Percentiles rank a stretch among this genome's conserved stretches.
These are phyloP conservation scores for Suillus clintonianus DNA, from an alignment of 768 basidiomycete genomes.

Conservation along the genomic window DNA sequence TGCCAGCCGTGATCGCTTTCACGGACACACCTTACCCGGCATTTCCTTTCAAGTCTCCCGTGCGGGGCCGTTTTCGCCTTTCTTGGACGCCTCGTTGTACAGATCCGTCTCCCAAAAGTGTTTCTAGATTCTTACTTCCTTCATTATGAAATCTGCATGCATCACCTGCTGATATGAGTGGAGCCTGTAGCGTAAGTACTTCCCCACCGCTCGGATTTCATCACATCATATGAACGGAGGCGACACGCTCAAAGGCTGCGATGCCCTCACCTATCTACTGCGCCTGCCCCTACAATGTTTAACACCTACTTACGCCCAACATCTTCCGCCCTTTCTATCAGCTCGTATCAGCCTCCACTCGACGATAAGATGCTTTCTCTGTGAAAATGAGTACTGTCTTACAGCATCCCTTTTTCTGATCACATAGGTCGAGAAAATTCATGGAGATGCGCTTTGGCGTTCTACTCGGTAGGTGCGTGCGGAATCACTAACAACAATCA, in stretches of 20 bases:
- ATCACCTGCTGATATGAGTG: constrained; percentile 26
- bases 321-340: background rate
- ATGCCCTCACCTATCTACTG: constrained; percentile 2
- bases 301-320: background rate
- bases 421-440: background rate
- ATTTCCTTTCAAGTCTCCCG: constrained; percentile 13
- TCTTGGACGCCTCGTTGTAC: constrained; percentile 17
- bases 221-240: constrained; percentile 8
- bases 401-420: background rate
- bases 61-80: constrained; percentile 16
- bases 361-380: background rate
- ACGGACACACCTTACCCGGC: constrained; percentile 5
- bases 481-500: background rate
- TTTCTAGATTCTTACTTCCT: background rate
- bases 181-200: constrained; percentile 8
- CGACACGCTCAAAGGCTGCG: constrained; percentile 1
- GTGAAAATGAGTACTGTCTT: background rate
- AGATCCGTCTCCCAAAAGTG: background rate
- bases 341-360: background rate
- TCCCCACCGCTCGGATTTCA: constrained; percentile 9
- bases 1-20: background rate
- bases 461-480: background rate
- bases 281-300: background rate
- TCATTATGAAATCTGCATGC: constrained; percentile 12
- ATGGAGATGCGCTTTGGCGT: background rate